Evolutionary conservation across 345 rosid species (phyloP).

Genomic region (Hibiscus mutabilis): DNA sequence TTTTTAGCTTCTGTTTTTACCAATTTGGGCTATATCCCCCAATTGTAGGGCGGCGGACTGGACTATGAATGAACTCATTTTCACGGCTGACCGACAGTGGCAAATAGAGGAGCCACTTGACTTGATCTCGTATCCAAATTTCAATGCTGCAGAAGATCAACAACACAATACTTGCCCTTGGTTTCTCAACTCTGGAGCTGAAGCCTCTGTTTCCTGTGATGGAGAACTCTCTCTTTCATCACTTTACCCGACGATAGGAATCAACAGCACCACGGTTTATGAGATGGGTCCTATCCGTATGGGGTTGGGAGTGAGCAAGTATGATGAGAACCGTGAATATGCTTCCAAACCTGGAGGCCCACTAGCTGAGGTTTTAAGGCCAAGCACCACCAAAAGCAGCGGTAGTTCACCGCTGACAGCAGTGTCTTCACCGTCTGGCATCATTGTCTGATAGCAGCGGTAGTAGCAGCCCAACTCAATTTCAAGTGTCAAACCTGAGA

Average conservation of each 20-base stretch:
- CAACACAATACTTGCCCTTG: slow-evolving; percentile 4
- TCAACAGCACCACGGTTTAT: slow-evolving; percentile 23
- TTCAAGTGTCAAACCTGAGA: slow-evolving; percentile 30
- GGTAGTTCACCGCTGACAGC: slow-evolving; percentile 23
- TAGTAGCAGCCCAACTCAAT: slow-evolving; percentile 40
- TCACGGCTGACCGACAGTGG: slow-evolving; percentile 25
- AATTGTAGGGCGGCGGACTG: slow-evolving; percentile 29
- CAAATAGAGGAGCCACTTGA: slow-evolving; percentile 18
- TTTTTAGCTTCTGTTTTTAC: neutral
- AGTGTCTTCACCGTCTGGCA: slow-evolving; percentile 55
- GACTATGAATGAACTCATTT: slow-evolving; percentile 26
- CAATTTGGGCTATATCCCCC: neutral
- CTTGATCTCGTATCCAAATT: slow-evolving; percentile 19
- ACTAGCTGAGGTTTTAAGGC: slow-evolving; percentile 59
- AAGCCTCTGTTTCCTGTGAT: slow-evolving; percentile 29
- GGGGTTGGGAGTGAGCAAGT: slow-evolving; percentile 28
- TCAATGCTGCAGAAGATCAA: slow-evolving; percentile 14
- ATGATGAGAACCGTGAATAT: slow-evolving; percentile 20
- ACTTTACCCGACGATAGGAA: slow-evolving; percentile 50
- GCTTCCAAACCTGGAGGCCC: slow-evolving; percentile 62
- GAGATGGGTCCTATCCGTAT: slow-evolving; percentile 35
- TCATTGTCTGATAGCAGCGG: slow-evolving; percentile 61
- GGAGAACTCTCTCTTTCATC: slow-evolving; percentile 37
- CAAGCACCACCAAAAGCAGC: slow-evolving; percentile 7
- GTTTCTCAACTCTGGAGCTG: slow-evolving; percentile 18